Base-by-base conservation (phyloP, 371 early-diverging fungal species). In the Mortierella sp. region DNA sequence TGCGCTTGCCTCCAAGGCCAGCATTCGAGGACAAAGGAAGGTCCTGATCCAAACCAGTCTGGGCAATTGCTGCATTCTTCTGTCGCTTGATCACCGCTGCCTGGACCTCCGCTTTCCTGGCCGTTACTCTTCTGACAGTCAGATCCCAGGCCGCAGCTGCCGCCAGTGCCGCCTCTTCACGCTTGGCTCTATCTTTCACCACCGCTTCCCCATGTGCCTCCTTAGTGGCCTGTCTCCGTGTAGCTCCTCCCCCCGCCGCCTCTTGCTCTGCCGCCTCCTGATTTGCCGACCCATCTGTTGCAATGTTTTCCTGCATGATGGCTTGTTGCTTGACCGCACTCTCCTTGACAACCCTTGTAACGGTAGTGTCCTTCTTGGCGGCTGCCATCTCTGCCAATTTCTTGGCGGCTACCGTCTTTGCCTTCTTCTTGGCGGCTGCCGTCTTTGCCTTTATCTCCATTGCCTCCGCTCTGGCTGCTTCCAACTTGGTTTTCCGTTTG, bases 141-240 rank as follows among this genome's bases (percentile, higher is more conserved):
- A 11, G 10, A 21, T 68, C 68, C 68, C 68, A 68, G 24, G 68
- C 68, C 38, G 21, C 38, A 38, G 68, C 68, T 42, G 68, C 68
- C 1, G 68, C 38, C 44, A 68, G 6, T 3, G 68, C 68, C 21
- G 24, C 38, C 42, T 16, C 24, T n/a, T 68, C 68, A 38, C 68
- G 34, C 24, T 21, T 24, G 24, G n/a, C 8, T 68, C 38, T 68
- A 24, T 19, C 34, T 9, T 24, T 68, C 42, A 21, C 21, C 11
- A 10, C 3, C 7, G 68, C 24, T 10, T 68, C 24, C 8, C 38
- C 68, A 21, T 42, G 34, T 10, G 8, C 38, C 24, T 68, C 68
- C 42, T 42, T 68, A 1, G 42, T 11, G 3, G 44, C 2, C 24
- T 68, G 42, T 11, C 38, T 42, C 42, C 24, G 21, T 42, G 44